Percentiles rank a stretch among this genome's conserved stretches.
These are phyloP conservation scores for Rhodotorula graminis DNA, from an alignment of 768 basidiomycete species.

Conservation along the genomic window DNA sequence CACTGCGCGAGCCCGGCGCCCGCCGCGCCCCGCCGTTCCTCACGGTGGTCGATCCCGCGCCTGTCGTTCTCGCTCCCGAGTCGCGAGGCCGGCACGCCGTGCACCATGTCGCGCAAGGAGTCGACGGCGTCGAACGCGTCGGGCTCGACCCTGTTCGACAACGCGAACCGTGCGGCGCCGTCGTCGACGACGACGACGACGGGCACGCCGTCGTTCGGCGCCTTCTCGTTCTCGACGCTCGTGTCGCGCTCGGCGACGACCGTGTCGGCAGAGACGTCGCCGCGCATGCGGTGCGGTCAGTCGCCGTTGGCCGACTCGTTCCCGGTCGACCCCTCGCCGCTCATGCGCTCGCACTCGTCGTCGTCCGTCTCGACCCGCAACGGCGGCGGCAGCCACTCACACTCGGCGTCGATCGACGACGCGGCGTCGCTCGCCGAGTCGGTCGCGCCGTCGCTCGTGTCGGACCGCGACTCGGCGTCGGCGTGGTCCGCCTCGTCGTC, in stretches of 20 bases:
- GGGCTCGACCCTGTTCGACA: slow-evolving; percentile 1
- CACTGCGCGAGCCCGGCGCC: neutral
- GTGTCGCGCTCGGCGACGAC: slow-evolving; percentile 5
- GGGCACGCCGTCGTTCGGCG: slow-evolving; percentile 24
- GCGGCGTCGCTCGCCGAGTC: neutral
- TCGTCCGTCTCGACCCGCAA: neutral
- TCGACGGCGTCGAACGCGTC: slow-evolving; percentile 10
- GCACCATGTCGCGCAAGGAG: neutral
- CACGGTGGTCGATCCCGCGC: slow-evolving; percentile 29
- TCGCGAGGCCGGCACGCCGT: slow-evolving; percentile 9
- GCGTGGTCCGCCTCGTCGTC: slow-evolving; percentile 7
- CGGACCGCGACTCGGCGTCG: slow-evolving; percentile 11
- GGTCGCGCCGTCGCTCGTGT: slow-evolving; percentile 24
- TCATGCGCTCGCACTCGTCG: neutral
- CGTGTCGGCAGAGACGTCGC: slow-evolving; percentile 23
- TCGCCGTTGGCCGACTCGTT: slow-evolving; percentile 1
- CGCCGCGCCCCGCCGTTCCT: neutral
- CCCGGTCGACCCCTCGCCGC: slow-evolving; percentile 23
- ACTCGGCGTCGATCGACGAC: slow-evolving; percentile 1
- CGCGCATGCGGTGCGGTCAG: slow-evolving; percentile 4
- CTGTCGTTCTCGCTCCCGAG: slow-evolving; percentile 20
- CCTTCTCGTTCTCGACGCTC: slow-evolving; percentile 34
- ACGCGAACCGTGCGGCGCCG: neutral
- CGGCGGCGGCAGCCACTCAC: neutral
- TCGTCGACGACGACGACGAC: too few relatives aligned